phyloP scores from a whole-genome alignment of 768 basidiomycete species.

The Suillus ampliporus region DNA sequence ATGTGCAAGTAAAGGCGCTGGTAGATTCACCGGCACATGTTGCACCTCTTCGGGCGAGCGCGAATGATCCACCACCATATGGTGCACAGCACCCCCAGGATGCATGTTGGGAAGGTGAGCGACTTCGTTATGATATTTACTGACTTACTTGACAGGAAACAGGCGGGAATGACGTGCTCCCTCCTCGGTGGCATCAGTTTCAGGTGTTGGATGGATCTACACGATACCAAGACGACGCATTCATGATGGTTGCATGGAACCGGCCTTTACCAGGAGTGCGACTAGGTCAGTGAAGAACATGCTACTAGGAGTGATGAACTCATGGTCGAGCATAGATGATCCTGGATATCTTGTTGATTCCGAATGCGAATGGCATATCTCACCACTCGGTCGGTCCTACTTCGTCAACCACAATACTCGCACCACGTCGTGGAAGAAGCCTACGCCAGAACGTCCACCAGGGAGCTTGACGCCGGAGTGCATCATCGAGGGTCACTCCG shows the following conservation, averaged over 20 bases:
- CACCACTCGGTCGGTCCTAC: conserved; percentile 1
- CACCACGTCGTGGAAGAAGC: background rate
- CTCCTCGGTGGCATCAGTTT: background rate
- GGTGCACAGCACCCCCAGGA: background rate
- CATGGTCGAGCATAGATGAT: background rate
- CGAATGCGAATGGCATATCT: conserved; percentile 9
- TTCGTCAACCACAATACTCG: background rate
- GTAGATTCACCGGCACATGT: background rate
- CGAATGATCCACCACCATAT: background rate
- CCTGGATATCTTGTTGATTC: background rate
- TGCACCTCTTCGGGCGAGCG: background rate
- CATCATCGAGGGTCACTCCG: background rate
- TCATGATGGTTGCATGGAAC: accelerated
- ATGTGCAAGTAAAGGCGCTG: background rate
- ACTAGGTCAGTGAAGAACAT: background rate
- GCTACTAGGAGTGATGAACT: background rate
- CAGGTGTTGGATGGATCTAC: background rate
- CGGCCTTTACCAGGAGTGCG: conserved; percentile 5
- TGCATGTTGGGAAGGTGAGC: background rate
- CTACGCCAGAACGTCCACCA: background rate
- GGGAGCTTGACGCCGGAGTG: background rate
- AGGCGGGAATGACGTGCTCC: background rate
- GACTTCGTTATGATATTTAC: background rate
- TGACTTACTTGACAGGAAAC: background rate
- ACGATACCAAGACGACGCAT: background rate